These are phyloP conservation scores for Tubosaeta sp. DNA, from an alignment of 768 basidiomycete species.

Conservation along the genomic window DNA sequence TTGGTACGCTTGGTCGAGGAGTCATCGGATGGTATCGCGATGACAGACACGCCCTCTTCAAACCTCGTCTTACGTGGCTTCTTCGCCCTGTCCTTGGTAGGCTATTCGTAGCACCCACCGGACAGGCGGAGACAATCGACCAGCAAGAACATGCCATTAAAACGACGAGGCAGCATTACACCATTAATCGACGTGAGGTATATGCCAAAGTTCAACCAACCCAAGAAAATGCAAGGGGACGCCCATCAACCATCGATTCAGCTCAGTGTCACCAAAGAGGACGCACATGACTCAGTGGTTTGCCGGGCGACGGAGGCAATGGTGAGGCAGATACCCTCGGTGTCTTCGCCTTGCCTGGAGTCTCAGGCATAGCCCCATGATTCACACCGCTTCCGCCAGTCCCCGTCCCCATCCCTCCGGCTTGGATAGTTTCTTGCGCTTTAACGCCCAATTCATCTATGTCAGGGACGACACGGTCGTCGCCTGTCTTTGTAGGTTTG, in stretches of 20 bases:
- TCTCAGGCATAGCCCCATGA: slow-evolving; percentile 21
- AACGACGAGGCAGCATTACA: slow-evolving; percentile 26
- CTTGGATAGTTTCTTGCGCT: slow-evolving; percentile 42
- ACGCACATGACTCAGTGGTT: slow-evolving; percentile 85
- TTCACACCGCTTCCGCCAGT: slow-evolving; percentile 1
- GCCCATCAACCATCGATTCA: slow-evolving; percentile 43
- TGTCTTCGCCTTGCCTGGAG: slow-evolving; percentile 17
- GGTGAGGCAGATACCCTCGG: slow-evolving; percentile 18
- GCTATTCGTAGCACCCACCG: slow-evolving; percentile 40
- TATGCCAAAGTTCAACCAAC: slow-evolving; percentile 16
- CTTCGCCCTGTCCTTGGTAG: slow-evolving; percentile 69
- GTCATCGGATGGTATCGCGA: not conserved
- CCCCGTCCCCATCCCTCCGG: slow-evolving; percentile 7
- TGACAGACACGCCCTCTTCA: slow-evolving; percentile 10
- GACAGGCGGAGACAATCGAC: slow-evolving; percentile 1
- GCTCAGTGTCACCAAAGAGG: slow-evolving; percentile 59
- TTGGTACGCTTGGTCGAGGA: not conserved
- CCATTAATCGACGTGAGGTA: slow-evolving; percentile 29
- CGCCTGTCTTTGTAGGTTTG: slow-evolving; percentile 45
- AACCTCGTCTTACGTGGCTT: slow-evolving; percentile 52
- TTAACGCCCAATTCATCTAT: slow-evolving; percentile 40
- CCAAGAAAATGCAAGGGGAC: slow-evolving; percentile 10
- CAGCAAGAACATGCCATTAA: slow-evolving; percentile 26
- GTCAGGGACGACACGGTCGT: slow-evolving; percentile 33
- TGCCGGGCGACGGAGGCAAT: slow-evolving; percentile 47